Base-by-base conservation (phyloP, 441 rosid genomes). In the Mallotus repandus region DNA sequence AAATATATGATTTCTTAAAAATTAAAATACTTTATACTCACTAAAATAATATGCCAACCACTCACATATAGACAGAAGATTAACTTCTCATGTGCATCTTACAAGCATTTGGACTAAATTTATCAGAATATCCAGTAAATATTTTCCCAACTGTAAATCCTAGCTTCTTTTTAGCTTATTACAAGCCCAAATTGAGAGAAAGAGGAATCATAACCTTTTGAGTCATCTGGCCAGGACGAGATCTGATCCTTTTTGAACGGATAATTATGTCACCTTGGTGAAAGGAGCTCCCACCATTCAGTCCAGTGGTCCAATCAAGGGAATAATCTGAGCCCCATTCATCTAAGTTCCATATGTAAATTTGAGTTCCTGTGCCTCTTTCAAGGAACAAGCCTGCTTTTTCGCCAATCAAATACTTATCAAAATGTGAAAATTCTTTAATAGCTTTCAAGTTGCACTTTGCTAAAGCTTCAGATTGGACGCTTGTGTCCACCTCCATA, bases 401-500 rank as follows among this genome's bases (percentile, higher is more conserved):
- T 73, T 75, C 78, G 57, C 85, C 85, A 13, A 82, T 82, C 79
- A 80, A 61, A 80, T 82, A 82, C 66, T 82, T 82, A 53, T 82
- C 77, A 75, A 80, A 82, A 60, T 81, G 83, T 57, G 85, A 82
- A 72, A 64, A 77, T 49, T 80, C 74, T 69, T 80, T 77, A 15
- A 82, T 53, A 53, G 74, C 70, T 80, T 80, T 79, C 81, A 80
- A 65, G 70, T 80, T 82, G 66, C 70, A n/a, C 78, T 82, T 82
- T 57, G 85, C 83, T 46, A 69, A 61, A 45, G 70, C 83, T 77
- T 77, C 80, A 63, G 74, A 77, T 62, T 77, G 83, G 62, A 70
- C 74, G 45, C 29, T 58, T 45, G 59, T 50, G 66, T 77, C 81
- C 15, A 82, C 19, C 60, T 80, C 78, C 85, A 80, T 80, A 22